Evolutionary conservation across 129 eudicot species (phyloP).

Genomic region (Oenanthe sinensis): DNA sequence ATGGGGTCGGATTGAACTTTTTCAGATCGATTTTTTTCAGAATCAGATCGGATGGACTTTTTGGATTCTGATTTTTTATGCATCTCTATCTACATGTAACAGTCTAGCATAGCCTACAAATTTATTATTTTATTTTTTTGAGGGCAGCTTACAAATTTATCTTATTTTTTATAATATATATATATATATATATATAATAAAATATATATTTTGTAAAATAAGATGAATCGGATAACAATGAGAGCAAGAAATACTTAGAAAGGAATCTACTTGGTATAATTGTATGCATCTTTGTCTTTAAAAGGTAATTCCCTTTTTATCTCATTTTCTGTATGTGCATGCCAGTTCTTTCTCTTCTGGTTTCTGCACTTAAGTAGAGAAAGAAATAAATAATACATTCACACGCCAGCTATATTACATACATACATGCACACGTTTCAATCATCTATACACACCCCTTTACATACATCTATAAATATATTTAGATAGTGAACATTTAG

Average conservation of each 20-base stretch:
- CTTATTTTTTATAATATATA: too few species aligned
- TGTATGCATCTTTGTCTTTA: neutral
- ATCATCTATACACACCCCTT: neutral
- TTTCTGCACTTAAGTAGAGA: neutral
- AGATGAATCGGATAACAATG: too few species aligned
- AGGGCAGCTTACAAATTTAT: too few species aligned
- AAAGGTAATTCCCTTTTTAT: neutral
- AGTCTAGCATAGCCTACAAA: too few species aligned
- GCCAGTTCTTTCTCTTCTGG: slow-evolving; percentile 7
- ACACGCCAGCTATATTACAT: neutral
- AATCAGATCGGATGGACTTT: too few species aligned
- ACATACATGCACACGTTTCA: neutral
- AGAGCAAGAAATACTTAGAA: neutral
- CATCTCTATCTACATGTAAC: too few species aligned
- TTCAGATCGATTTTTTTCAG: too few species aligned
- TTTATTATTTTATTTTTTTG: too few species aligned
- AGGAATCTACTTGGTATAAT: neutral
- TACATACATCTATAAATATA: neutral
- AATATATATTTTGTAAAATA: too few species aligned
- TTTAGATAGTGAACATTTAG: neutral
- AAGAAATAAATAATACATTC: neutral
- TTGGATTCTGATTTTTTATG: too few species aligned
- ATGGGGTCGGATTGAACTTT: too few species aligned
- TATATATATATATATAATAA: too few species aligned
- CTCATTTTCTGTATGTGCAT: neutral